These are phyloP conservation scores for Monosporascus sp. DNA, from an alignment of 2,329 filamentous ascomycete genomes.

Conservation along the genomic window DNA sequence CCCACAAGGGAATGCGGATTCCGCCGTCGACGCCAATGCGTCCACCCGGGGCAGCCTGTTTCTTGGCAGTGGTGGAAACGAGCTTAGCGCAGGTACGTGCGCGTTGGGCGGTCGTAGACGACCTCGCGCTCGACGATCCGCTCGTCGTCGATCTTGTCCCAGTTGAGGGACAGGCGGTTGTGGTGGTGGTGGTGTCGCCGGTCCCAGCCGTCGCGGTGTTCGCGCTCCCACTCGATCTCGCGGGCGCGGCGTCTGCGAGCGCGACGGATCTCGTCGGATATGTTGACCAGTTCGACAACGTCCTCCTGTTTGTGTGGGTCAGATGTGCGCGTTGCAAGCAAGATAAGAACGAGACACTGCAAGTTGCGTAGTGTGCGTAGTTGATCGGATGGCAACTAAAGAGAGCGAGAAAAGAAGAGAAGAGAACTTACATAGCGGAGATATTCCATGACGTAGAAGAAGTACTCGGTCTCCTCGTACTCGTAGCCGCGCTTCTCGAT, in stretches of 20 bases:
- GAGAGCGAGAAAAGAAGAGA: background rate
- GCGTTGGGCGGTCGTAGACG: slow-evolving; percentile 48
- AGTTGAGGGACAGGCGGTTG: slow-evolving; percentile 33
- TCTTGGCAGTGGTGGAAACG: background rate
- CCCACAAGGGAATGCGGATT: too few species aligned
- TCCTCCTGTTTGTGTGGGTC: slow-evolving; percentile 61
- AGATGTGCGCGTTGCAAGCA: slow-evolving; percentile 15
- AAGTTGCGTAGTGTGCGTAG: too few species aligned
- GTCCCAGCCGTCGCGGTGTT: slow-evolving; percentile 48
- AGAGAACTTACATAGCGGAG: slow-evolving; percentile 69
- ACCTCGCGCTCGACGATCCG: slow-evolving; percentile 64
- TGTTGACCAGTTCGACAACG: slow-evolving; percentile 74
- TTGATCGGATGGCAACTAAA: background rate
- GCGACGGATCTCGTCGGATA: slow-evolving; percentile 76
- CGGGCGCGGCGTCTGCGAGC: slow-evolving; percentile 47
- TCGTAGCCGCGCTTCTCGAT: slow-evolving; percentile 80
- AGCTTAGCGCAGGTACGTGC: slow-evolving; percentile 21
- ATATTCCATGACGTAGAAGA: slow-evolving; percentile 92
- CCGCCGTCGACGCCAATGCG: too few species aligned
- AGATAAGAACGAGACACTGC: too few species aligned
- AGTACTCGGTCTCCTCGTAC: slow-evolving; percentile 83
- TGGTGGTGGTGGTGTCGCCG: slow-evolving; percentile 30
- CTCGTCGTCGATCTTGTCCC: slow-evolving; percentile 52
- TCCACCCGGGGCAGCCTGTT: too few species aligned
- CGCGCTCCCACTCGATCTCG: slow-evolving; percentile 55